Evolutionary conservation across 129 eudicot genomes (phyloP), one percentile per base, ranked within the genome.

Genomic region (Saussurea involucrata): DNA sequence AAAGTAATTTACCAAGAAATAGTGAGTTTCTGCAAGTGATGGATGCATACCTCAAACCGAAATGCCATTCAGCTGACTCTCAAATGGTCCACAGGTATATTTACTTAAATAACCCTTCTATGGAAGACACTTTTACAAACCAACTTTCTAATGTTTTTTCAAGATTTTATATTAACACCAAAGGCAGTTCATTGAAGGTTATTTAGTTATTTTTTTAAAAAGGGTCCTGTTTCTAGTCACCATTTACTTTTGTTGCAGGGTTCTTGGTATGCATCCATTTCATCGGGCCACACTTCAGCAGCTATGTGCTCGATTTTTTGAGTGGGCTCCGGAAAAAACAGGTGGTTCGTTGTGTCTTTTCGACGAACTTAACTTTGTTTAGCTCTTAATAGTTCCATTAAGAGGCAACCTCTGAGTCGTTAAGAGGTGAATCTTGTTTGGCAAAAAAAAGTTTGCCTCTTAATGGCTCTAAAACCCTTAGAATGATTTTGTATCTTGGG

Each of bases 241-340:
- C 61, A 53, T 53, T 70, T 63, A 40, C 37, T 37, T 73, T 34
- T 46, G 28, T 77, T 85, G 77, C 78, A 91, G 98, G 93, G 92
- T 83, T 85, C 93, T 95, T 85, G 89, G 88, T 12, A 27, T 70
- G 36, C 84, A 85, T 73, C 85, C 90, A 36, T 84, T 91, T 76
- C 87, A 83, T 18, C 81, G 85, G 36, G 29, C 75, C 67, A 81
- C 78, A 79, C 86, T 91, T 88, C 94, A 87, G 64, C 86, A 89
- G 70, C 71, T 88, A 74, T 95, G 98, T 69, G 83, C 82, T 71
- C 84, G 80, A 28, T 86, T 65, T 75, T 95, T 95, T 67, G 92
- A 85, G 25, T 95, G 98, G 98, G 85, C 92, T 81, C 93, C 97
- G 18, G 94, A 83, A 84, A 95, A 91, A 90, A 91, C 97, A 85